Evolutionary conservation across 768 basidiomycete genomes (phyloP).

Genomic region (Leccinellum albellum): DNA sequence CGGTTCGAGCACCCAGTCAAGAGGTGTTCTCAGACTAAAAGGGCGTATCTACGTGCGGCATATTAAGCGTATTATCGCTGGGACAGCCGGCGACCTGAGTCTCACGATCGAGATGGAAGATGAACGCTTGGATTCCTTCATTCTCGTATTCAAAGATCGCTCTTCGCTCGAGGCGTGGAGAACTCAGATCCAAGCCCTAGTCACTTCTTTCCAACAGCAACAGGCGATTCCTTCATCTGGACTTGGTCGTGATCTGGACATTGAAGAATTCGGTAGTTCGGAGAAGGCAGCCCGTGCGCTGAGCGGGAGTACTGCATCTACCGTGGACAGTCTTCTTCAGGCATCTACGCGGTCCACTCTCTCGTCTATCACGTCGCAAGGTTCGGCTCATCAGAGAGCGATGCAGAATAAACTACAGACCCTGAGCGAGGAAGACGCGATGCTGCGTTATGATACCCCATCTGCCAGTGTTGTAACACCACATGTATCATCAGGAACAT

Average conservation of each 20-base stretch:
- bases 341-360: conserved; percentile 63
- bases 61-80: conserved; percentile 84
- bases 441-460: conserved; percentile 51
- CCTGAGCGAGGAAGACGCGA: conserved; percentile 69
- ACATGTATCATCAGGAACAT: conserved; percentile 68
- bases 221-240: conserved; percentile 35
- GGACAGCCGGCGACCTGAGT: conserved; percentile 80
- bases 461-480: conserved; percentile 59
- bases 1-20: conserved; percentile 29
- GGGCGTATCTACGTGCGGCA: conserved; percentile 95
- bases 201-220: conserved; percentile 65
- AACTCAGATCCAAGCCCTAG: conserved; percentile 73
- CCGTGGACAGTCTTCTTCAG: conserved; percentile 61
- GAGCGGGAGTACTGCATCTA: conserved; percentile 65
- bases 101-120: conserved; percentile 98
- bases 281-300: conserved; percentile 76
- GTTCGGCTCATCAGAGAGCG: conserved; percentile 41
- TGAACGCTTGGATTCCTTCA: conserved; percentile 88
- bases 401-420: conserved; percentile 51
- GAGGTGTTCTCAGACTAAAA: conserved; percentile 84
- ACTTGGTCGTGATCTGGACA: conserved; percentile 43
- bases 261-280: conserved; percentile 78
- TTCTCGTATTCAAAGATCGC: conserved; percentile 90
- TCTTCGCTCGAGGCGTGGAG: conserved; percentile 89
- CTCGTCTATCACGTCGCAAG: conserved; percentile 73